phyloP scores from a whole-genome alignment of 2,329 filamentous ascomycete genomes.

The Penicillium sp. region DNA sequence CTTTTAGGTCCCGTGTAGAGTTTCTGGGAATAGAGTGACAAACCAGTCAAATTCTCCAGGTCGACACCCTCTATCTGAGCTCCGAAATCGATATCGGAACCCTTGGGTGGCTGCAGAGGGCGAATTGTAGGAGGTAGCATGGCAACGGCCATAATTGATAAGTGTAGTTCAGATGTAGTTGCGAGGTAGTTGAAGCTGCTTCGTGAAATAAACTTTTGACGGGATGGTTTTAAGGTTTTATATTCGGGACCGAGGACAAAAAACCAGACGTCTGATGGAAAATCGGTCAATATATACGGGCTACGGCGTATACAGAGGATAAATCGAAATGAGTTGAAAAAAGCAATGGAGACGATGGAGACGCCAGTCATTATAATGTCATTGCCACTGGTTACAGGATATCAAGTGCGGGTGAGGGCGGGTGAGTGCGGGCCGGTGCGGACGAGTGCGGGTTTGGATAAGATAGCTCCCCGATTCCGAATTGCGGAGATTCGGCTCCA shows the following conservation, averaged over 20 bases:
- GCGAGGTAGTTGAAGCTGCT: not conserved
- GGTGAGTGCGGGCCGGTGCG: conserved; percentile 10
- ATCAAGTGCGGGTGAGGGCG: conserved; percentile 18
- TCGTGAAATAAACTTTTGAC: not conserved
- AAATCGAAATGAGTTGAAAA: not conserved
- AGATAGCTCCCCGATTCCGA: not conserved
- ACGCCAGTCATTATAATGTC: not conserved
- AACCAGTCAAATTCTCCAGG: conserved; percentile 63
- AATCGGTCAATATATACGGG: conserved; percentile 1
- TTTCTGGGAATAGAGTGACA: conserved; percentile 22
- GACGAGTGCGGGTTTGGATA: conserved; percentile 7
- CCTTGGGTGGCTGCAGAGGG: conserved; percentile 24
- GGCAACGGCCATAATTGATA: not conserved
- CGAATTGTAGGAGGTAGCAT: conserved; percentile 19
- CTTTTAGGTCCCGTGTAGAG: not conserved
- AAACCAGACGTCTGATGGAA: not conserved
- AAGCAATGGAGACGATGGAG: not conserved
- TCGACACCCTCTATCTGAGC: conserved; percentile 59
- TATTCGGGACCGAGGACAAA: conserved; percentile 1
- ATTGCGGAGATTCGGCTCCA: not conserved
- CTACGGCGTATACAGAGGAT: conserved; percentile 11
- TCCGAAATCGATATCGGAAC: conserved; percentile 57
- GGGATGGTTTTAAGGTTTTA: conserved; percentile 1
- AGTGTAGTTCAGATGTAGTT: not conserved
- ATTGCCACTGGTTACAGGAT: not conserved